Conservation (phyloP, 176 grass and related monocot species). For the Cymbopogon citratus region DNA sequence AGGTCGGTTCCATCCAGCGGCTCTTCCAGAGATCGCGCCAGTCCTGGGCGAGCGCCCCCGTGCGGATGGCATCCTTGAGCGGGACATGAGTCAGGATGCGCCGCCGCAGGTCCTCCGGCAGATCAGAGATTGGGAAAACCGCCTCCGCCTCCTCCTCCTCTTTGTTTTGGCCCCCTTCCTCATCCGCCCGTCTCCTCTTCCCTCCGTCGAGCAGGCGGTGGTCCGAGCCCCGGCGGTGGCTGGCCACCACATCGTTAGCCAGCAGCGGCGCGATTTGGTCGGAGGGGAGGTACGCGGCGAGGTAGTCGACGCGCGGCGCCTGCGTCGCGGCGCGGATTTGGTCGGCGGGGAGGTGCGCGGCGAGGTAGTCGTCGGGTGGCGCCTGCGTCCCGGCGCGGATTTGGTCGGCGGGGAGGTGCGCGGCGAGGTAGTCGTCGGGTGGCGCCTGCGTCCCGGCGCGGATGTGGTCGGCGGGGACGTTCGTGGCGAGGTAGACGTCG, state of each 20-base stretch:
- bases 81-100: too few relatives aligned
- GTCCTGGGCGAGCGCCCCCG: too few relatives aligned
- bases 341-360: not conserved
- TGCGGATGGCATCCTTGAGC: too few relatives aligned
- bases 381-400: not conserved
- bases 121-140: too few relatives aligned
- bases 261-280: not conserved
- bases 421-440: not conserved
- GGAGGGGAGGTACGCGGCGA: not conserved
- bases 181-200: not conserved
- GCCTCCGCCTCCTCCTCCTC: too few relatives aligned
- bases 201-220: not conserved
- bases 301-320: not conserved
- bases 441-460: not conserved
- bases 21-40: too few relatives aligned
- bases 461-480: not conserved
- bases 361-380: not conserved
- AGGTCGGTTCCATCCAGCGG: too few relatives aligned
- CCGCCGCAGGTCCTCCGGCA: too few relatives aligned
- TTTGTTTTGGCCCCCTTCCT: not conserved
- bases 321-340: not conserved
- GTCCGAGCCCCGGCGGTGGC: not conserved
- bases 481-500: not conserved
- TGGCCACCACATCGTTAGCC: not conserved
- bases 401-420: not conserved